These are phyloP conservation scores for Arthrinium phaeospermum DNA, from an alignment of 2,329 filamentous ascomycete genomes.

Conservation along the genomic window DNA sequence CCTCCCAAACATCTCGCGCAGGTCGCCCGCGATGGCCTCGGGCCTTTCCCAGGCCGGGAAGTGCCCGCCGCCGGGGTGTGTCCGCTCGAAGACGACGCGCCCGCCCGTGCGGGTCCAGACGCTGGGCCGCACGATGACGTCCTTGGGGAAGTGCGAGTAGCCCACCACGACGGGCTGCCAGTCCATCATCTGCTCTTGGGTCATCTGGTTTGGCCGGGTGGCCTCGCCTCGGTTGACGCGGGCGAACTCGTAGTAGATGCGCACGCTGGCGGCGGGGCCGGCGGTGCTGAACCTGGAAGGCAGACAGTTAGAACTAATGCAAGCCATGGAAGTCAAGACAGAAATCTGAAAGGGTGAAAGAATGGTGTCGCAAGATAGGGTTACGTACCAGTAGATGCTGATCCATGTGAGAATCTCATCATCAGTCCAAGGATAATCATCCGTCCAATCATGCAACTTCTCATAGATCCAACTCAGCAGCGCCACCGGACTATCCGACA, in stretches of 20 bases:
- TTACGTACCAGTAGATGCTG: constrained; percentile 63
- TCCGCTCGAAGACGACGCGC: constrained; percentile 53
- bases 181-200: constrained; percentile 44
- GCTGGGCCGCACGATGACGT: constrained; percentile 53
- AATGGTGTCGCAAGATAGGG: no score
- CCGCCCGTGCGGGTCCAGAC: constrained; percentile 58
- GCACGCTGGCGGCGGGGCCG: constrained; percentile 65
- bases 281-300: constrained; percentile 60
- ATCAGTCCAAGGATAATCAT: constrained; percentile 73
- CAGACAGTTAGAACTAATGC: neutral
- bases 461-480: constrained; percentile 81
- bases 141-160: constrained; percentile 55
- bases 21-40: constrained; percentile 48
- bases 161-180: constrained; percentile 51
- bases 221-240: constrained; percentile 45
- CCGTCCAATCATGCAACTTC: constrained; percentile 79
- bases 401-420: constrained; percentile 80
- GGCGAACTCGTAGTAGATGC: constrained; percentile 74
- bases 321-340: no score
- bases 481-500: constrained; percentile 72
- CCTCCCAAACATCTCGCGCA: constrained; percentile 55
- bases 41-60: constrained; percentile 58
- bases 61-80: constrained; percentile 50
- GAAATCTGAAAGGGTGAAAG: no score
- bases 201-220: constrained; percentile 55